Base-by-base conservation (phyloP, 2,329 filamentous ascomycete species). In the Fusarium robinianum region DNA sequence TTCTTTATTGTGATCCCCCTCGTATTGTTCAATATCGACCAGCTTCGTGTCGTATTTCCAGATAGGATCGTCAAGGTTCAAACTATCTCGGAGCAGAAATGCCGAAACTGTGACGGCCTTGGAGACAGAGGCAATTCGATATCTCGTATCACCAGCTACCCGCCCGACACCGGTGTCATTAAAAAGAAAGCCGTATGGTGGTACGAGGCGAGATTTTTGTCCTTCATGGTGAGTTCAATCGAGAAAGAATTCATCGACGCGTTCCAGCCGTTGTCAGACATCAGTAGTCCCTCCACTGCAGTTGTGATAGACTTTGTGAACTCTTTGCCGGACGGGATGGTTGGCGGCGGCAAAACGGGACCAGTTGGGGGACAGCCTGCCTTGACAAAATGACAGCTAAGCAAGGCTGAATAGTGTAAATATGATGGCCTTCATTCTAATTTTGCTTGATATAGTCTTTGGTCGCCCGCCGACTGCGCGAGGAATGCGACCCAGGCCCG, bases 311-410 rank as follows among this genome's bases (percentile, higher is more conserved):
- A 25, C 22, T 7, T 3, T 4, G 15, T 26, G 10, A 25, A 15
- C 8, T 36, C 25, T 7, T 23, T 15, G 10, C 25, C 3, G 10
- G 14, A 17, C 8, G 33, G 8, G 8, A 36, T 36, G 2, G 24
- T 6, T 18, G 33, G 33, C 3, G 33, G 33, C 3, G 33, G 33
- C 9, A 36, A 23, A 2, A 36, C 22, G 1, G 33, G 8, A 5
- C 33, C 33, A 2, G 33, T 36, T 25, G 33, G 33, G 12, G 33
- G 33, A 11, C 32, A 35, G 32, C n/a, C n/a, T n/a, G n/a, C n/a
- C n/a, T n/a, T n/a, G n/a, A n/a, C n/a, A n/a, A n/a, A n/a, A n/a
- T n/a, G n/a, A n/a, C n/a, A n/a, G n/a, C n/a, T n/a, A n/a, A n/a
- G n/a, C n/a, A n/a, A n/a, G n/a, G n/a, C n/a, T n/a, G n/a, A n/a